Evolutionary conservation across 805 yeast species (phyloP).

Genomic region (Hanseniaspora meyeri): DNA sequence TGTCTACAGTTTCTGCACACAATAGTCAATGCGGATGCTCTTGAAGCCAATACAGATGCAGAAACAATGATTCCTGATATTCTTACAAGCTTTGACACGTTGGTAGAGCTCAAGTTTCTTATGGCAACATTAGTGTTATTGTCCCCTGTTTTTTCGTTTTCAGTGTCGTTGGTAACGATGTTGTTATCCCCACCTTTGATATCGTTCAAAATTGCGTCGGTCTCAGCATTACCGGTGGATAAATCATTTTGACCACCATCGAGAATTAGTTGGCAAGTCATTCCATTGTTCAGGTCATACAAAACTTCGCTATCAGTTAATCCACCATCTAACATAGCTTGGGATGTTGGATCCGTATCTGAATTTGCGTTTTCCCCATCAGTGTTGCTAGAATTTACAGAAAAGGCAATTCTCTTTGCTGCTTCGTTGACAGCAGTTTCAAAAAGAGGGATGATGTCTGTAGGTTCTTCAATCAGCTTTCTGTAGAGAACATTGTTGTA

Average conservation of each 20-base stretch:
- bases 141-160: constrained; percentile 60
- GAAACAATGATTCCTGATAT: constrained; percentile 88
- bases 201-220: constrained; percentile 7
- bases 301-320: constrained; percentile 16
- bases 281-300: constrained; percentile 31
- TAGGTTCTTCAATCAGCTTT: constrained; percentile 71
- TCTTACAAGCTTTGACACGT: constrained; percentile 78
- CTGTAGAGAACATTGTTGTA: constrained; percentile 84
- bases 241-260: constrained; percentile 16
- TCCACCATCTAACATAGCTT: constrained; percentile 32
- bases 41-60: constrained; percentile 75
- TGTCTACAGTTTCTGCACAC: constrained; percentile 84
- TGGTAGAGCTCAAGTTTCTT: constrained; percentile 73
- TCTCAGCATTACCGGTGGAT: constrained; percentile 22
- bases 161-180: constrained; percentile 17
- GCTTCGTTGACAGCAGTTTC: constrained; percentile 76
- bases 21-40: constrained; percentile 71
- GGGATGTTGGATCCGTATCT: constrained; percentile 34
- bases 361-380: constrained; percentile 34
- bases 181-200: constrained; percentile 12
- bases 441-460: constrained; percentile 74
- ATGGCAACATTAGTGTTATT: constrained; percentile 49
- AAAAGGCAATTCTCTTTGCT: constrained; percentile 53
- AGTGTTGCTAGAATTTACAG: constrained; percentile 22
- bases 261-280: constrained; percentile 12